A percentile compares a stretch with the other conserved stretches of the same genome.
Evolutionary conservation across 805 yeast species (phyloP).

Genomic region (Candida incommunis): DNA sequence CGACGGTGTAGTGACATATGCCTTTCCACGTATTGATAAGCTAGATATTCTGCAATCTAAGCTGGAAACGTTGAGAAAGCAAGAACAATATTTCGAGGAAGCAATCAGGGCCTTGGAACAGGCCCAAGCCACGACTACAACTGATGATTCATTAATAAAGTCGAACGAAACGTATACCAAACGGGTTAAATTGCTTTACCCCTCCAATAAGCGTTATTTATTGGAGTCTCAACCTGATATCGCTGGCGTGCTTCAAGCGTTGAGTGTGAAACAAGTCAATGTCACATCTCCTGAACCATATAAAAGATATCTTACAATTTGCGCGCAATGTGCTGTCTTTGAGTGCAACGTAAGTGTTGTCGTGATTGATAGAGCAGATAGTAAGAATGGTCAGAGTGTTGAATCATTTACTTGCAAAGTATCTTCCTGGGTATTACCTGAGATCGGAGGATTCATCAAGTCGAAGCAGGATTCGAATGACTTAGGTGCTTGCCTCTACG

Average conservation of each 20-base stretch:
- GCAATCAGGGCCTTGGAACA: background rate
- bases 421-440: background rate
- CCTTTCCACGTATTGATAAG: background rate
- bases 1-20: background rate
- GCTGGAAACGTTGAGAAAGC: background rate
- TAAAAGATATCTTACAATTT: background rate
- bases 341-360: background rate
- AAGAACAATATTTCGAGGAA: background rate
- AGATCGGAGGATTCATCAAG: background rate
- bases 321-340: background rate
- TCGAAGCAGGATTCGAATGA: background rate
- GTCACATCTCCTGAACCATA: background rate
- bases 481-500: slow-evolving; percentile 1
- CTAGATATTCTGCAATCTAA: background rate
- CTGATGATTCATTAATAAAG: background rate
- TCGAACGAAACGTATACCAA: background rate
- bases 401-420: background rate
- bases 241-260: background rate
- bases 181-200: background rate
- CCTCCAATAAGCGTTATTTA: background rate
- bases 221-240: background rate
- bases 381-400: too few relatives aligned
- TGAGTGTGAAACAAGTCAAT: background rate
- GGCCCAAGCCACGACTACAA: background rate
- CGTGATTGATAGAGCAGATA: background rate